These are phyloP conservation scores for Neurospora pannonica DNA, from an alignment of 495 filamentous ascomycete species.

Conservation along the genomic window DNA sequence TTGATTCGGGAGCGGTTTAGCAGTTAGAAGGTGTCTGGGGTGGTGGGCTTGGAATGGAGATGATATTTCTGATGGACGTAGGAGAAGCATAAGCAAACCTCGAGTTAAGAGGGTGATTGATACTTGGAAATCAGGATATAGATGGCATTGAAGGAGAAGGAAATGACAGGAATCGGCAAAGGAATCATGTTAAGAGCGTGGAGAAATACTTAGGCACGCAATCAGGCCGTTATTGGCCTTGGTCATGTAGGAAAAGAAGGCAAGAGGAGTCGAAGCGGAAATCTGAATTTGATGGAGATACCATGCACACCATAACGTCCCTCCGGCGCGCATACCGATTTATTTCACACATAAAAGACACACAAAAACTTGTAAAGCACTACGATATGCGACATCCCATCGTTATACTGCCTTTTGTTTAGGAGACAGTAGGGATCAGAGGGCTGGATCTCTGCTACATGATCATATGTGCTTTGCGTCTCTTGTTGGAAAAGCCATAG, in stretches of 20 bases:
- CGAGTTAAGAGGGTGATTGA: not conserved
- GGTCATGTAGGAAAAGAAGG: not conserved
- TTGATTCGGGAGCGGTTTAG: conserved; percentile 64
- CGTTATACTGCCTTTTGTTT: not conserved
- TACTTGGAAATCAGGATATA: not conserved
- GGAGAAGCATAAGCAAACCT: not conserved
- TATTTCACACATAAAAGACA: not conserved
- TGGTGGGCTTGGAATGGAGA: not conserved
- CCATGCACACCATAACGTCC: not conserved
- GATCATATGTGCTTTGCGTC: not conserved
- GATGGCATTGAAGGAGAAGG: not conserved
- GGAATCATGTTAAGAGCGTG: not conserved
- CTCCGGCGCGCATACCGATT: not conserved
- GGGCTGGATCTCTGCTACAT: not conserved
- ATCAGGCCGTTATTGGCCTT: not conserved
- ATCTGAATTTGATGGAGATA: not conserved
- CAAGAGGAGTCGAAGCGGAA: not conserved
- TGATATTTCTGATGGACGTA: not conserved
- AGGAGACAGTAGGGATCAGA: not conserved
- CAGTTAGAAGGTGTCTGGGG: conserved; percentile 20
- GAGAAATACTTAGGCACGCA: not conserved
- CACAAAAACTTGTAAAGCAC: not conserved
- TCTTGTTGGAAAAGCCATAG: not conserved
- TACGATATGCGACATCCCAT: not conserved
- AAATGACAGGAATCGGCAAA: not conserved